Percentiles rank a stretch among this genome's conserved stretches.
Conservation (phyloP, 495 filamentous ascomycete species). For the Lophium mytilinum region DNA sequence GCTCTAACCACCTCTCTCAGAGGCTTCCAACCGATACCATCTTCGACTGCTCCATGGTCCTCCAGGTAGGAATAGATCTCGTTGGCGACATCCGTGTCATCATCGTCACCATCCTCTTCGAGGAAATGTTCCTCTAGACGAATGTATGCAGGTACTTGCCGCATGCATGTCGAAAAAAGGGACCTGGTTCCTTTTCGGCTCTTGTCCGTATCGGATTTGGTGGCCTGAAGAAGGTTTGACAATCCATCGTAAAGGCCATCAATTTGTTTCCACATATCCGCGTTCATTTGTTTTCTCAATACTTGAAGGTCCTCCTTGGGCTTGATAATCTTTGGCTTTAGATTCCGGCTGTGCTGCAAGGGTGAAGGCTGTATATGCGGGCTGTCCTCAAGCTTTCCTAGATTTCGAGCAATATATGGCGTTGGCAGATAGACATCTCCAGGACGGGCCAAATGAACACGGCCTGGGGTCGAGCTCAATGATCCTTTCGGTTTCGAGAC, state of each 20-base stretch:
- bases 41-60: background rate
- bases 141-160: constrained; percentile 20
- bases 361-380: constrained; percentile 17
- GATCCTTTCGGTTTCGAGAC: background rate
- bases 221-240: constrained; percentile 18
- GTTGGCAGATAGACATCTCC: constrained; percentile 19
- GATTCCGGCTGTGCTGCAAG: background rate
- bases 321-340: constrained; percentile 1
- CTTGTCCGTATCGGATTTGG: constrained; percentile 2
- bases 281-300: constrained; percentile 19
- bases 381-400: constrained; percentile 3
- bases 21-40: constrained; percentile 15
- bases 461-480: background rate
- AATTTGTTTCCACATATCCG: constrained; percentile 9
- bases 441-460: background rate
- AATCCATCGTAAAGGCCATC: constrained; percentile 17
- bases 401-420: constrained; percentile 14
- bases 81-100: constrained; percentile 15
- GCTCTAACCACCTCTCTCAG: constrained; percentile 17
- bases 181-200: constrained; percentile 17
- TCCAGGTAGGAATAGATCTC: constrained; percentile 22
- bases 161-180: constrained; percentile 13
- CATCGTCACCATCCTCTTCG: constrained; percentile 12
- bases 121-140: constrained; percentile 20
- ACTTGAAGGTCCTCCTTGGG: constrained; percentile 5